Evolutionary conservation across 2,329 filamentous ascomycete genomes (phyloP).

Genomic region (Davidsoniella neocaledoniae): DNA sequence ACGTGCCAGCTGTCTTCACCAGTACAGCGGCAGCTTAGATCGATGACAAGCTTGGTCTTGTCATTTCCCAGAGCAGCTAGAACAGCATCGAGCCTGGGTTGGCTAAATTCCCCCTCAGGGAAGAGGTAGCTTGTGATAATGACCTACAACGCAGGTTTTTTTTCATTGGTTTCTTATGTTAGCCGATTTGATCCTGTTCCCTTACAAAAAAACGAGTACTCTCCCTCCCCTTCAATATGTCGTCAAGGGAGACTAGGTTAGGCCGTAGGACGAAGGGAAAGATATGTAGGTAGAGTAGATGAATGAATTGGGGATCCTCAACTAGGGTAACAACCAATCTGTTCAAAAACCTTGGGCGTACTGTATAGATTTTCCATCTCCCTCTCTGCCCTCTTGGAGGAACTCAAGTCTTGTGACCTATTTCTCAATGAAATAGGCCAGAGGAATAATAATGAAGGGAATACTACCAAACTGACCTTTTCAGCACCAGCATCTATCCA

Average conservation of each 20-base stretch:
- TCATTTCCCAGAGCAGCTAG: constrained; percentile 57
- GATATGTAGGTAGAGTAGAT: no score
- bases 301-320: no score
- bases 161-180: not conserved
- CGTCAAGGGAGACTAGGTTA: no score
- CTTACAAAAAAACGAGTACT: not conserved
- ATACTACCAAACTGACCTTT: constrained; percentile 41
- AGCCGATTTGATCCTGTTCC: not conserved
- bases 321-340: no score
- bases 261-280: no score
- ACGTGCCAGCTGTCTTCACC: constrained; percentile 69
- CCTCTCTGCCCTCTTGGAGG: no score
- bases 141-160: constrained; percentile 40
- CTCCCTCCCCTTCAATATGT: not conserved
- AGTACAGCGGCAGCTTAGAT: constrained; percentile 73
- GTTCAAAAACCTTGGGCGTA: no score
- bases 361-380: no score
- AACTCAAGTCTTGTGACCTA: no score
- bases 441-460: no score
- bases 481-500: constrained; percentile 84
- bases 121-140: constrained; percentile 96
- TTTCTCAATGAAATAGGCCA: no score
- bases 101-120: constrained; percentile 65
- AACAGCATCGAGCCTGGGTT: constrained; percentile 56
- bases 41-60: constrained; percentile 72